These are phyloP conservation scores for Esteya vermicola DNA, from an alignment of 2,329 filamentous ascomycete genomes.

Conservation along the genomic window DNA sequence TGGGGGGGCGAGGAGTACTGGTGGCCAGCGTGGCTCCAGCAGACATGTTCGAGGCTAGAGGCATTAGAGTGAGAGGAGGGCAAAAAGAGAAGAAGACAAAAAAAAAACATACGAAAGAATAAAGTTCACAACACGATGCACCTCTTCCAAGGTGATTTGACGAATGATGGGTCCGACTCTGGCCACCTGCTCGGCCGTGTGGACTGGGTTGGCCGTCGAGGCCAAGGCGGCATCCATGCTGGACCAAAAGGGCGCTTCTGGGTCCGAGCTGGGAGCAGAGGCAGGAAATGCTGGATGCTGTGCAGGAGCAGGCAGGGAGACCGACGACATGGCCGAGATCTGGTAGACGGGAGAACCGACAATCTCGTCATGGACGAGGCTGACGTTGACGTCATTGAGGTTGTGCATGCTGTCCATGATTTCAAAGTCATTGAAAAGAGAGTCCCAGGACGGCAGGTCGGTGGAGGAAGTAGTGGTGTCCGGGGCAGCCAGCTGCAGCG, in stretches of 20 bases:
- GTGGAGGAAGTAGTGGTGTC: too few species aligned
- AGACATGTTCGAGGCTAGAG: slow-evolving; percentile 34
- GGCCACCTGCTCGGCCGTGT: too few species aligned
- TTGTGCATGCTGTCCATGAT: too few species aligned
- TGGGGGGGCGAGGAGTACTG: slow-evolving; percentile 12
- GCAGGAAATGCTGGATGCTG: not conserved
- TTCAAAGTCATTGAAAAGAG: too few species aligned
- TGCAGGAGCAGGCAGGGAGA: not conserved
- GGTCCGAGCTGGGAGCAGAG: too few species aligned
- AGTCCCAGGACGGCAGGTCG: not conserved
- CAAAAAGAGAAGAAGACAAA: not conserved
- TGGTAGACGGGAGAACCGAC: slow-evolving; percentile 28
- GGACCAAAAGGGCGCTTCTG: too few species aligned
- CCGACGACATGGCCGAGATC: slow-evolving; percentile 15
- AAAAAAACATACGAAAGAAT: slow-evolving; percentile 30
- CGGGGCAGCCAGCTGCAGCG: too few species aligned
- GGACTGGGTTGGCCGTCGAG: too few species aligned
- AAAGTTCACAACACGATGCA: slow-evolving; percentile 35
- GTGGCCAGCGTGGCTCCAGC: slow-evolving; percentile 33
- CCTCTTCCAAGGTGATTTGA: slow-evolving; percentile 23
- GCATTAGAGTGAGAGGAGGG: not conserved
- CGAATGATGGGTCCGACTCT: slow-evolving; percentile 2
- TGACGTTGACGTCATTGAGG: slow-evolving; percentile 24
- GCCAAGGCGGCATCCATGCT: too few species aligned
- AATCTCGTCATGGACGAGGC: slow-evolving; percentile 24